These are phyloP conservation scores for Friedmanniomyces simplex DNA, from an alignment of 495 filamentous ascomycete species.

Conservation along the genomic window DNA sequence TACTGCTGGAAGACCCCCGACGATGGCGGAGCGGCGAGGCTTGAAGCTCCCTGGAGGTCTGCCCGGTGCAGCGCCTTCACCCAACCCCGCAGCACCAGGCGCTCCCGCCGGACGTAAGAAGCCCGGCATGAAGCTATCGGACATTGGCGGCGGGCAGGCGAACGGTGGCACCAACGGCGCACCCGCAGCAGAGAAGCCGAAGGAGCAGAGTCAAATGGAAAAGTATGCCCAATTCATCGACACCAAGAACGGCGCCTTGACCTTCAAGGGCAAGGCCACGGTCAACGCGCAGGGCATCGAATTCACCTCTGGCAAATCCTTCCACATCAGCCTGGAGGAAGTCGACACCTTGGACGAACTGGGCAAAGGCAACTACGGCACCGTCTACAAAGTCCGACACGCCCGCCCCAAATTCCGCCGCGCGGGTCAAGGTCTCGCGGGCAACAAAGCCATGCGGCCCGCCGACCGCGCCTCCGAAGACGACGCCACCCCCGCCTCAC, in stretches of 20 bases:
- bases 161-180: conserved; percentile 9
- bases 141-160: conserved; percentile 27
- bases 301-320: conserved; percentile 79
- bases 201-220: conserved; percentile 60
- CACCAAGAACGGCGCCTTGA: conserved; percentile 78
- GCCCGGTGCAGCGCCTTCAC: conserved; percentile 20
- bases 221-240: conserved; percentile 91
- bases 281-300: conserved; percentile 82
- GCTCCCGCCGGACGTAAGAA: conserved; percentile 23
- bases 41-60: conserved; percentile 31
- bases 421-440: conserved; percentile 64
- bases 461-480: conserved; percentile 1
- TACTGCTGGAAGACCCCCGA: conserved; percentile 35
- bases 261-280: conserved; percentile 85
- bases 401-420: conserved; percentile 65
- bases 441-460: conserved; percentile 36
- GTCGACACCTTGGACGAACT: conserved; percentile 91
- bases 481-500: conserved; percentile 16
- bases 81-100: conserved; percentile 15
- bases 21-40: conserved; percentile 37
- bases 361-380: conserved; percentile 97
- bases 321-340: conserved; percentile 91
- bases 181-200: conserved; percentile 7
- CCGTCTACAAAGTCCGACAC: conserved; percentile 92
- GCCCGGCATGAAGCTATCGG: conserved; percentile 29